These are phyloP conservation scores for Blastosporella zonata DNA, from an alignment of 1,284 basidiomycete genomes.

Conservation along the genomic window DNA sequence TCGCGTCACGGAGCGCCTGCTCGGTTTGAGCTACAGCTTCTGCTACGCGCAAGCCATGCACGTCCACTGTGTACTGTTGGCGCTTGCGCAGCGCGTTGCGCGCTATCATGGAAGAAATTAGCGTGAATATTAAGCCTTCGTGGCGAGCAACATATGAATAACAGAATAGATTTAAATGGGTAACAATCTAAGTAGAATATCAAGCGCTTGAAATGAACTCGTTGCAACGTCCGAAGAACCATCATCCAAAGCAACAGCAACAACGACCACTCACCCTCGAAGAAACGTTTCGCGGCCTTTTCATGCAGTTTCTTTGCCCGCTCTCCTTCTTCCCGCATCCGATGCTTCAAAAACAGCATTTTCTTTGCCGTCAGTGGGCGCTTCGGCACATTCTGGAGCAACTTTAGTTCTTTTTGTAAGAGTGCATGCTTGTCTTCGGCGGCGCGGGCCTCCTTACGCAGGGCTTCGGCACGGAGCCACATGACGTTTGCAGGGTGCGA, in stretches of 20 bases:
- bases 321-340: slow-evolving; percentile 33
- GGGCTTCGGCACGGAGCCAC: slow-evolving; percentile 32
- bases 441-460: slow-evolving; percentile 36
- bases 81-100: slow-evolving; percentile 38
- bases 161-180: background rate
- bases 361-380: slow-evolving; percentile 33
- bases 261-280: slow-evolving; percentile 31
- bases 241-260: background rate
- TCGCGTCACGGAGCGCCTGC: slow-evolving; percentile 55
- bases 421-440: slow-evolving; percentile 28
- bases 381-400: no score
- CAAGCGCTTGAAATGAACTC: background rate
- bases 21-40: slow-evolving; percentile 69
- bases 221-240: background rate
- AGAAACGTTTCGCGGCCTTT: slow-evolving; percentile 40
- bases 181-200: background rate
- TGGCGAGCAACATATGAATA: background rate
- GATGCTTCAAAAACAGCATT: slow-evolving; percentile 34
- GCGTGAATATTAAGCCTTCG: background rate
- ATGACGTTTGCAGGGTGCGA: slow-evolving; percentile 28
- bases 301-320: slow-evolving; percentile 35
- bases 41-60: slow-evolving; percentile 71
- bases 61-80: slow-evolving; percentile 56
- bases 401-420: slow-evolving; percentile 31
- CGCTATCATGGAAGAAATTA: slow-evolving; percentile 31